Evolutionary conservation across 2,329 filamentous ascomycete species (phyloP).

Genomic region (Fusarium subglutinans): DNA sequence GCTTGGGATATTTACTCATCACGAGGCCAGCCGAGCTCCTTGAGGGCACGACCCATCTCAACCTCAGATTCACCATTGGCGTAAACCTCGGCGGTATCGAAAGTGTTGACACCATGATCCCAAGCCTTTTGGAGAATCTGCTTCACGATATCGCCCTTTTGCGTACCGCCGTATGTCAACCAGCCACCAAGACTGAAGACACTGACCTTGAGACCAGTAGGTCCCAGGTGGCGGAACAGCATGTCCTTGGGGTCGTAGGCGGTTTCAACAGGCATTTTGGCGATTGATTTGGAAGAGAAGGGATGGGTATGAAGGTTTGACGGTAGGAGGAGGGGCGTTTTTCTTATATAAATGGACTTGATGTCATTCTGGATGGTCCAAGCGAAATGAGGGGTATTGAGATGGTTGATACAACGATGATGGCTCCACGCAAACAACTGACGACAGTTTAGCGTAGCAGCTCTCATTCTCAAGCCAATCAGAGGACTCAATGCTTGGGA

Average conservation of each 20-base stretch:
- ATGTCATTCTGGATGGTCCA: conserved; percentile 22
- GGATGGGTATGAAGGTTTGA: neutral
- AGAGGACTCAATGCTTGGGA: neutral
- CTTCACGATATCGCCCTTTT: conserved; percentile 68
- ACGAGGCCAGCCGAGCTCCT: conserved; percentile 66
- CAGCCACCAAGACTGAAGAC: conserved; percentile 41
- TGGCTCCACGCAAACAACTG: conserved; percentile 20
- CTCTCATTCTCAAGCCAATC: neutral
- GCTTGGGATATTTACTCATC: conserved; percentile 52
- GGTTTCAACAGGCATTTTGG: conserved; percentile 36
- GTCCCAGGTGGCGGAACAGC: conserved; percentile 41
- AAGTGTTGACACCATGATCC: conserved; percentile 69
- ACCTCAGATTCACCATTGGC: conserved; percentile 69
- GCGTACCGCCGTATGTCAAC: conserved; percentile 58
- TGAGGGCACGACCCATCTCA: conserved; percentile 68
- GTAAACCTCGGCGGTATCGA: conserved; percentile 68
- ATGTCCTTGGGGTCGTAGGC: conserved; percentile 42
- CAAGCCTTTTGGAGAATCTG: conserved; percentile 68
- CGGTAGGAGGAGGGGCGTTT: neutral
- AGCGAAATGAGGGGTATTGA: conserved; percentile 18
- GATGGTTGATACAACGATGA: conserved; percentile 6
- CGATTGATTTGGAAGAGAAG: neutral
- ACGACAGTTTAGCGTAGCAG: conserved; percentile 20
- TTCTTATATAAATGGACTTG: conserved; percentile 10
- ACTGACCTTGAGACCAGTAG: conserved; percentile 42